Evolutionary conservation across 2,329 filamentous ascomycete genomes (phyloP), one percentile per base, ranked within the genome.

Genomic region (Aspergillus floridensis): DNA sequence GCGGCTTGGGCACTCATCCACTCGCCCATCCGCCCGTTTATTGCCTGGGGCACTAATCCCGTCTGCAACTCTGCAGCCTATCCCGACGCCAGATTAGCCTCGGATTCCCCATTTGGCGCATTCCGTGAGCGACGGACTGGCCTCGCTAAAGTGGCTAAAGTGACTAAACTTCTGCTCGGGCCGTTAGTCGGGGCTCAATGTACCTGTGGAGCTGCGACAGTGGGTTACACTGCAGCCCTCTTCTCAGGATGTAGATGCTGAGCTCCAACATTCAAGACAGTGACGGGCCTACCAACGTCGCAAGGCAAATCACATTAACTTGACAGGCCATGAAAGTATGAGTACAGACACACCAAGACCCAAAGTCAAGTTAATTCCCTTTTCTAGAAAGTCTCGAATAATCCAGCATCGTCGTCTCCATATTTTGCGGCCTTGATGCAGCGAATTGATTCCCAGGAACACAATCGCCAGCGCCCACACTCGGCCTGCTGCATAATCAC

Each of bases 1-100:
- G 56, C 58, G 59, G 38, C 66, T 75, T 73, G 72, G 73, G 73
- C 72, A 75, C 55, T 60, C 50, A 61, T 55, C 58, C 57, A 6
- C 5, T 26, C 24, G 7, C 6, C 24, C 55, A 41, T n/a, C 16
- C 38, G 4, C 38, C 38, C 38, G 38, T 44, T 44, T 44, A 19
- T 44, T 16, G 38, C 38, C 38, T 44, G 38, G 38, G 38, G 38
- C 38, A 44, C 38, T n/a, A 44, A 16, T 19, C 38, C 38, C 16
- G 38, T 19, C 38, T 16, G 38, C 38, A n/a, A 19, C 38, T 44
- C 38, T 16, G 38, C 38, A 44, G 16, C 38, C 38, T n/a, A 44
- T 44, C 38, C 38, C 38, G 16, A 16, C 16, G 38, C 38, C 16
- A 19, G 38, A 44, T 44, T 44, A 14, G 16, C 14, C 38, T 19